Base-by-base conservation (phyloP, 1,284 basidiomycete genomes). In the Abortiporus biennis region DNA sequence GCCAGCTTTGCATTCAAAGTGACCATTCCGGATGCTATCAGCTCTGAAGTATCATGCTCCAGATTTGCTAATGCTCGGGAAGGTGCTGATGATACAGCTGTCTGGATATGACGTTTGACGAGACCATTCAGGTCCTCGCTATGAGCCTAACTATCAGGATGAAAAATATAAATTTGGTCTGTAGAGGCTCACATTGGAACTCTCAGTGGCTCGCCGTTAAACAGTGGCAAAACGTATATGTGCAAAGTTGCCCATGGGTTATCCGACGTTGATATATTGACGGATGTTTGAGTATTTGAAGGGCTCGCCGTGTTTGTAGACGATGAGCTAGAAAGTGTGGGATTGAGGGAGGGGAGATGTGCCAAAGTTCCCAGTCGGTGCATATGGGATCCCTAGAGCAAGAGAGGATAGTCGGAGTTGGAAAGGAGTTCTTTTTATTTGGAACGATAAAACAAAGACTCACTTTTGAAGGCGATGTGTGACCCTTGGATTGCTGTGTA, bases 171-270 rank as follows among this genome's bases (percentile, higher is more conserved):
- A 42, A 11, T 25, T 29, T 24, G 20, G 11, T 36, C 35, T 24
- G 23, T 16, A 21, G 12, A 29, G 3, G 64, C 78, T 57, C 54
- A 84, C 85, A 98, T 90, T 22, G 91, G 85, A 31, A 85, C 78
- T 51, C 83, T 76, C n/a, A 96, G 72, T 2, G 86, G 84, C 55
- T 95, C 90, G 33, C 91, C 88, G 43, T 96, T 96, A 68, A 94
- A 96, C 4, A 96, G 65, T 0, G 92, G 92, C 9, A 97, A 66
- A 5, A 96, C 80, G 57, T 90, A 80, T 19, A 94, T 80, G 56
- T 93, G 90, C 16, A 96, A 66, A 32, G 79, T 69, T 43, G 80
- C 76, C 92, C 92, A 94, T 8, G 89, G 84, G 52, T 80, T 71
- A 38, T 74, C 79, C 4, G 68, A 62, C 4, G 65, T 58, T 2